Evolutionary conservation across 805 yeast genomes (phyloP), one percentile per base, ranked within the genome.

Genomic region (Yamadazyma takamatsuzukensis): DNA sequence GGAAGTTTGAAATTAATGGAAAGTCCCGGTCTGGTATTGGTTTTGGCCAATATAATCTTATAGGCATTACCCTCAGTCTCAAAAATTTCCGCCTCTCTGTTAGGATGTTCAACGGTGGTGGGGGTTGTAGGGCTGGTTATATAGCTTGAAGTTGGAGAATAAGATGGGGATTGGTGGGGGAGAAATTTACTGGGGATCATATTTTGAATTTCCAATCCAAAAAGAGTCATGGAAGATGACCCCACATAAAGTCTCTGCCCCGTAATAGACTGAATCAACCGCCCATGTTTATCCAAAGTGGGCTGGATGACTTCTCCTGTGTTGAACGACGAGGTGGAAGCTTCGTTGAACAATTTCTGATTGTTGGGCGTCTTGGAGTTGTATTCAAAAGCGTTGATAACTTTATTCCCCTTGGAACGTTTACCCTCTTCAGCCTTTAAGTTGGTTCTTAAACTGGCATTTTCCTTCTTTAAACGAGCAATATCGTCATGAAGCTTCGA

Each of bases 41-140:
- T 76, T 50, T 77, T 78, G 3, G 86, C 80, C 23, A 82, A 51
- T 51, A 79, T 76, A 39, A 82, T 80, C 38, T 76, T 70, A 53
- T 82, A 82, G 1, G 89, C 87, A 51, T 82, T 79, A 3, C 89
- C 88, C 49, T 81, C 88, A 36, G 80, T 75, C 44, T 80, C 87
- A 35, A 82, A 51, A 6, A 80, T 61, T 33, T 64, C 76, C 2
- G 84, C 77, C 33, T 77, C 82, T 23, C 70, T 42, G 30, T 53
- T 61, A n/a, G n/a, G n/a, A n/a, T n/a, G n/a, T 19, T 36, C 34
- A 13, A 26, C 18, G 1, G 38, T 19, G 8, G 33, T 10, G 13
- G 29, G 26, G 6, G 27, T 14, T 4, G 25, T 19, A 10, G 44
- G 39, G 15, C 43, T 34, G n/a, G n/a, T n/a, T 16, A 25, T 15